phyloP scores from a whole-genome alignment of 257 asterid species.

The Oldenlandia corymbosa region DNA sequence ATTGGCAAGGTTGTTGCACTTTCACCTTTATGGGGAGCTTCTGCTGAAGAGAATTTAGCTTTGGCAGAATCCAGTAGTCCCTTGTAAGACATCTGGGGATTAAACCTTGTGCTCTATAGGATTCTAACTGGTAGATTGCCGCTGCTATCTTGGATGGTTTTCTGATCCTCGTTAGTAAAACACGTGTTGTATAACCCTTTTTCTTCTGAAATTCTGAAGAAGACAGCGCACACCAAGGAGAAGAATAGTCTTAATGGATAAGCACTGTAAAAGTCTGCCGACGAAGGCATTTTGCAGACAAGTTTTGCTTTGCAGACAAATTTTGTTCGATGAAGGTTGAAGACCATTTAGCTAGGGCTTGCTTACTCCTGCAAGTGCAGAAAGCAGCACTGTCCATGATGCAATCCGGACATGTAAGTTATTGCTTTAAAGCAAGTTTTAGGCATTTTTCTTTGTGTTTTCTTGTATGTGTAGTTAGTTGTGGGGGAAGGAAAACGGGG shows the following conservation, averaged over 20 bases:
- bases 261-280: not conserved
- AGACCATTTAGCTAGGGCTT: not conserved
- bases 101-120: not conserved
- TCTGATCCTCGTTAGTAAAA: not conserved
- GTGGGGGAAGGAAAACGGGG: too few species aligned
- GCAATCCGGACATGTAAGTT: too few species aligned
- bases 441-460: too few species aligned
- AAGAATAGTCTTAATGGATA: too few species aligned
- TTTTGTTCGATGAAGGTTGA: not conserved
- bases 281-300: not conserved
- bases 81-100: not conserved
- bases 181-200: not conserved
- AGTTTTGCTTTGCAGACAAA: too few species aligned
- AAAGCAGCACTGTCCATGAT: too few species aligned
- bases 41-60: slow-evolving; percentile 27
- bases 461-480: too few species aligned
- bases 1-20: slow-evolving; percentile 81
- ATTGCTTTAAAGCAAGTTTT: too few species aligned
- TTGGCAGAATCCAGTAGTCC: slow-evolving; percentile 39
- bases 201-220: too few species aligned
- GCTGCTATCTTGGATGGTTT: not conserved
- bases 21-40: slow-evolving; percentile 69
- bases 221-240: not conserved
- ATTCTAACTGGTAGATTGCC: not conserved
- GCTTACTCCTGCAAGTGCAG: too few species aligned